Base-by-base conservation (phyloP, 805 yeast species). In the Spathaspora arborariae region DNA sequence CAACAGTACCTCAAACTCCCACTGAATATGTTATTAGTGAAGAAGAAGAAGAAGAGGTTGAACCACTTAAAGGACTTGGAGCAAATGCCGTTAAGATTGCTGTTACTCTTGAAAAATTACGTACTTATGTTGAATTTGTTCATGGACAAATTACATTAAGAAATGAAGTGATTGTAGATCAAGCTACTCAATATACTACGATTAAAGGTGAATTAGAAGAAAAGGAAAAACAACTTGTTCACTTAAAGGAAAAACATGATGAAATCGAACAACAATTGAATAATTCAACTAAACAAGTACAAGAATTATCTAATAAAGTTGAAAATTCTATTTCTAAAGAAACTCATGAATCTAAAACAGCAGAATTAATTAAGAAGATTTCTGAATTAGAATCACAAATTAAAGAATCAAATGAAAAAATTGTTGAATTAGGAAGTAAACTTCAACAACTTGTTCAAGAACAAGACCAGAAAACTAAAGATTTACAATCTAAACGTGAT, bases 211-310 rank as follows among this genome's bases (percentile, higher is more conserved):
- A 35, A 11, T 13, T 37, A 11, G n/a, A 37, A 37, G 42, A 45
- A 15, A 30, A 20, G 19, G 39, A 47, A 18, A 19, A 42, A 15
- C 45, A 53, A 46, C 26, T 47, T 18, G 33, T 34, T 20, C 38
- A 37, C 20, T 19, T 16, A 18, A 30, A 38, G 20, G 27, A 21
- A 22, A 24, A 34, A 16, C 26, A 16, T 22, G 15, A 39, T 18
- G 21, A 46, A 39, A 7, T 27, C 8, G 6, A 20, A 22, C 37
- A 45, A 22, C 5, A 10, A 11, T 27, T 34, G n/a, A n/a, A 10
- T 13, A 13, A 6, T 18, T 15, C 16, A 6, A 7, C 37, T 18
- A 35, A 9, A 9, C 19, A 20, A 11, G 39, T 35, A 3, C 41
- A 27, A 21, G 30, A 33, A 16, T 21, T 45, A 22, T 18, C 41